Base-by-base conservation (phyloP, 352 stramenopile species). In the Aphanomyces cochlioides region DNA sequence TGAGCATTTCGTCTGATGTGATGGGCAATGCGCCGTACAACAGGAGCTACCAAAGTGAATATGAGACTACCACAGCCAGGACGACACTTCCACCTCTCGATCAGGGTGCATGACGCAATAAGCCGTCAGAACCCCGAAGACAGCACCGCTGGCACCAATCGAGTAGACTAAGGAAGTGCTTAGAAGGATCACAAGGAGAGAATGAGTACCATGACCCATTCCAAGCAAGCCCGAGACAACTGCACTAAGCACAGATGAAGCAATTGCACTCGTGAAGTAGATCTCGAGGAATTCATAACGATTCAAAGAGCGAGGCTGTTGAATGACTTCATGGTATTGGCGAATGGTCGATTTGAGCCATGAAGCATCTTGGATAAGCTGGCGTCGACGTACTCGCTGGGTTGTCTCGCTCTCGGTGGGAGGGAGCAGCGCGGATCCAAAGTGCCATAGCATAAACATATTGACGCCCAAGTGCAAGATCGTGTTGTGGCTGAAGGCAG, bases 401-500 rank as follows among this genome's bases (percentile, higher is more conserved):
- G 66, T 58, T 50, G 69, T 65, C 6, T 74, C 59, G 28, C 56
- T 38, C 28, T 28, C 28, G 1, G 19, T 7, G 13, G 83, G 77
- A 21, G 83, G 75, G 40, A 94, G 47, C n/a, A 92, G 77, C 21
- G 88, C 77, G 5, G 74, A 78, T 0, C 87, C 87, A 72, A 94
- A 94, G 67, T 94, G 81, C 87, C 87, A 94, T 63, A 94, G 73
- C 87, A 94, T 94, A 60, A 92, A 93, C 87, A 94, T 93, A 73
- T 94, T 94, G 76, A 92, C 88, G 40, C 73, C 83, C 59, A 92
- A 90, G 66, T 94, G 87, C 7, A 82, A 79, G 37, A 90, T 74
- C 56, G 87, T 92, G 48, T 92, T 90, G 66, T 94, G 87, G 73
- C 87, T 94, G 73, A 94, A 92, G 12, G 85, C 82, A 6, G 83